Evolutionary conservation across 2,329 filamentous ascomycete species (phyloP).

Genomic region (Talaromyces sp.): DNA sequence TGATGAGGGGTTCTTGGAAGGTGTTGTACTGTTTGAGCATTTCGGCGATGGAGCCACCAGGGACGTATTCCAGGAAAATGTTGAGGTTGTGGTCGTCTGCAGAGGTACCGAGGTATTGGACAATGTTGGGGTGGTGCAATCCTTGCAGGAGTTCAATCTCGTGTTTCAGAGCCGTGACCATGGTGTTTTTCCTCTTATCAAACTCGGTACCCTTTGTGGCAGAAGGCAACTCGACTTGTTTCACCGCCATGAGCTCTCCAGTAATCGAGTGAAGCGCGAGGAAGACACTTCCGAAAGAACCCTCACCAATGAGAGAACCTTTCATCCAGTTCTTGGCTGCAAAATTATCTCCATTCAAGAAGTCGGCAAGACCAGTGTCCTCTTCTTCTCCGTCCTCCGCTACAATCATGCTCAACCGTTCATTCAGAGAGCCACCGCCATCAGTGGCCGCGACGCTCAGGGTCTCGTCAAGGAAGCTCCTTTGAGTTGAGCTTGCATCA

Average conservation of each 20-base stretch:
- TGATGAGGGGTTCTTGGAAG: conserved; percentile 85
- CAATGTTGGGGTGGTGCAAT: conserved; percentile 93
- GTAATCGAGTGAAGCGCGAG: conserved; percentile 93
- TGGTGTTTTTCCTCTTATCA: conserved; percentile 91
- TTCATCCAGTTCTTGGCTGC: conserved; percentile 99
- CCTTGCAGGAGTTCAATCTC: conserved; percentile 94
- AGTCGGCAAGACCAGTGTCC: conserved; percentile 85
- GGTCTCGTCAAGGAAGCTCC: conserved; percentile 83
- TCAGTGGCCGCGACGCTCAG: conserved; percentile 66
- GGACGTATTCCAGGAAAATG: conserved; percentile 99
- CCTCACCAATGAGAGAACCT: conserved; percentile 92
- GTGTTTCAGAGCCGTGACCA: conserved; percentile 95
- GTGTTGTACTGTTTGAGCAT: conserved; percentile 99
- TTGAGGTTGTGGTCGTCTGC: conserved; percentile 89
- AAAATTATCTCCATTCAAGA: conserved; percentile 89
- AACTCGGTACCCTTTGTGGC: conserved; percentile 73
- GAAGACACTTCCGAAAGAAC: conserved; percentile 94
- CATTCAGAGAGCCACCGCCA: conserved; percentile 69
- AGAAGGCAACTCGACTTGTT: conserved; percentile 91
- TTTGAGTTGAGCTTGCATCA: conserved; percentile 71
- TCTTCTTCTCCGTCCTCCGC: conserved; percentile 88
- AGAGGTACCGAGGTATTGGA: conserved; percentile 94
- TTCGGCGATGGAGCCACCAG: conserved; percentile 92
- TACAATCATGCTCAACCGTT: conserved; percentile 78
- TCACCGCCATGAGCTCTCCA: conserved; percentile 95